These are phyloP conservation scores for Claviceps sp. DNA, from an alignment of 2,329 filamentous ascomycete genomes.

Conservation along the genomic window DNA sequence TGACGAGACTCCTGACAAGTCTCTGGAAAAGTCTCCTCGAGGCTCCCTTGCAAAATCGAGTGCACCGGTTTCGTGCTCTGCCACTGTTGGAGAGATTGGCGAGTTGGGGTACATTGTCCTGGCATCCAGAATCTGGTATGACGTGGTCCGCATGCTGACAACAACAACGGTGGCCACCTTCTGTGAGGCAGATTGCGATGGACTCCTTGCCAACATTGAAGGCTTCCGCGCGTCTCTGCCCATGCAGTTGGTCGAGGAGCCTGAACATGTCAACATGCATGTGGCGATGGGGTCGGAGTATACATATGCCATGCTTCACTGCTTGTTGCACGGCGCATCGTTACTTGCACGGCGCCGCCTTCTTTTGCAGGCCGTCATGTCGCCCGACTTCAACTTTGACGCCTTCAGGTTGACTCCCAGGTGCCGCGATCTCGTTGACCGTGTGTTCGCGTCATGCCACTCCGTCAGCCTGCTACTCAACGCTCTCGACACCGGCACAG, in stretches of 20 bases:
- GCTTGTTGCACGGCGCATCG: constrained; percentile 45
- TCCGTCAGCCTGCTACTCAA: constrained; percentile 42
- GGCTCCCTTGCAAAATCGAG: background rate
- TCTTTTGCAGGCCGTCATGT: constrained; percentile 43
- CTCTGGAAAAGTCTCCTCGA: too few relatives aligned
- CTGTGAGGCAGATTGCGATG: constrained; percentile 37
- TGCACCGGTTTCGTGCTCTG: constrained; percentile 23
- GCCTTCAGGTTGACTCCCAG: constrained; percentile 37
- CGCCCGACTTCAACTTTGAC: constrained; percentile 38
- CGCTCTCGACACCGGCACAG: constrained; percentile 40
- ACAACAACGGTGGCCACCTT: constrained; percentile 37
- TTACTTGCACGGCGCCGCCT: constrained; percentile 48
- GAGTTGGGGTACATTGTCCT: constrained; percentile 50
- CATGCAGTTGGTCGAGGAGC: constrained; percentile 47
- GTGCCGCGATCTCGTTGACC: constrained; percentile 39
- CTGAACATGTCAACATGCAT: constrained; percentile 46
- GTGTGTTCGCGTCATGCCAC: constrained; percentile 45
- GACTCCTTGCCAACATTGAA: constrained; percentile 41
- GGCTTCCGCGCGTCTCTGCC: constrained; percentile 39
- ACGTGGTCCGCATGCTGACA: constrained; percentile 48
- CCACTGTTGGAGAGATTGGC: constrained; percentile 37
- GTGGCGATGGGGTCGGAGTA: constrained; percentile 52
- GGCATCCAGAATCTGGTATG: constrained; percentile 47
- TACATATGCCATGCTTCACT: constrained; percentile 50
- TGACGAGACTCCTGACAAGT: too few relatives aligned